These are phyloP conservation scores for Ceriops decandra DNA, from an alignment of 345 rosid species.

Conservation along the genomic window DNA sequence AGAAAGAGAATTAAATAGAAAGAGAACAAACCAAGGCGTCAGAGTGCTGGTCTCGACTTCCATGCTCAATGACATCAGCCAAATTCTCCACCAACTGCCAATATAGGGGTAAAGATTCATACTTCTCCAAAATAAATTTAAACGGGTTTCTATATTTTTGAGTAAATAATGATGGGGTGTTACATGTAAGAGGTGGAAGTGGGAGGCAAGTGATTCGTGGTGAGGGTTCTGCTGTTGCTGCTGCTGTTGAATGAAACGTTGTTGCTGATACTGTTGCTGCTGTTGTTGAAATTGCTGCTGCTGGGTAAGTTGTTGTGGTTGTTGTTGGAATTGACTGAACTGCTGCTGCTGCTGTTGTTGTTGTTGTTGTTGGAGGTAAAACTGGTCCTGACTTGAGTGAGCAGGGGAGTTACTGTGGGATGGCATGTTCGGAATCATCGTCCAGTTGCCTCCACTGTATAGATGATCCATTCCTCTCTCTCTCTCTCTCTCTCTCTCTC, in stretches of 20 bases:
- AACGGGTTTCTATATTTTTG: not conserved
- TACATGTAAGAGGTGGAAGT: slow-evolving; percentile 73
- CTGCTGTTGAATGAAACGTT: slow-evolving; percentile 5
- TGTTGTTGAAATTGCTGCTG: slow-evolving; percentile 20
- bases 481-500: not conserved
- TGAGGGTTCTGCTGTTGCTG: slow-evolving; percentile 49
- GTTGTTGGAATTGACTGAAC: slow-evolving; percentile 16
- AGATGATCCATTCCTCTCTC: slow-evolving; percentile 19
- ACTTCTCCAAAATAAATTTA: not conserved
- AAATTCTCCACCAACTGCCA: slow-evolving; percentile 71
- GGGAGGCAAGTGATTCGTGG: slow-evolving; percentile 89
- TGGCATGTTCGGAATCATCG: slow-evolving; percentile 25
- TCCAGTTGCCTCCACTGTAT: slow-evolving; percentile 21
- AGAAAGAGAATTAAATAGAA: not conserved
- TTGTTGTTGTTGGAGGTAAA: slow-evolving; percentile 13
- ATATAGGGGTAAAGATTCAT: not conserved
- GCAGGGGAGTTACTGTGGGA: slow-evolving; percentile 24
- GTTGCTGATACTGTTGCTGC: slow-evolving; percentile 2
- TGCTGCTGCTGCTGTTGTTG: slow-evolving; percentile 10
- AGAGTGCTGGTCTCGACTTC: slow-evolving; percentile 72
- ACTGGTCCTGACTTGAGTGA: slow-evolving; percentile 28
- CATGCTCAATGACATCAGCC: slow-evolving; percentile 62
- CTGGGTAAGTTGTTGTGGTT: slow-evolving; percentile 18
- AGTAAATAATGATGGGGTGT: not conserved
- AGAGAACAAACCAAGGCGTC: slow-evolving; percentile 57